Evolutionary conservation across 2,329 filamentous ascomycete species (phyloP), one percentile per base, ranked within the genome.

Genomic region (Alternaria consortialis): DNA sequence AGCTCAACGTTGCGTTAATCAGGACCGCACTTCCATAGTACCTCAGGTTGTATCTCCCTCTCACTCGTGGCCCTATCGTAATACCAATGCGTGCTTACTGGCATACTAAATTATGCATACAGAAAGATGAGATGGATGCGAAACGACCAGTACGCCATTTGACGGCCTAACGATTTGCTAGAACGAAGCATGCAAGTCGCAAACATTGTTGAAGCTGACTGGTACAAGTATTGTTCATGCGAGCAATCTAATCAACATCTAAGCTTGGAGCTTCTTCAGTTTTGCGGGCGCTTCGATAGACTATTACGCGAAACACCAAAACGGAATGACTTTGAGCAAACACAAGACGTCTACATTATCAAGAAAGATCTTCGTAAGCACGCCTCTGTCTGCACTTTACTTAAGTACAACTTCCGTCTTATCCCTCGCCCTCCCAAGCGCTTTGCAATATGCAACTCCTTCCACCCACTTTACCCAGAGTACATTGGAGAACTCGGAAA

Each of bases 401-500:
- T 15, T 29, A 23, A 43, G 39, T 25, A 39, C 46, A 32, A 31
- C 20, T 32, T 42, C 52, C 17, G 31, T 32, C 13, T 27, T 20
- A 27, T 46, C 52, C 52, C 44, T 32, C 9, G 51, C 51, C n/a
- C 65, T 56, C 13, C 68, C 69, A 44, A 68, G 37, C 7, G 63
- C 68, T 43, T 65, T 68, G 13, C 70, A 46, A 60, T 70, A 67
- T 12, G 61, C 69, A 8, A 70, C 39, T 3, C 60, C 60, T n/a
- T 61, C 60, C 5, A 44, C 43, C 65, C 68, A 63, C 34, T 66
- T 62, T 34, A 71, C 56, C 68, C 70, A 72, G 1, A 73, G 44
- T 2, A 72, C 68, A 55, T 70, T 71, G 32, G 61, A 58, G 54
- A 67, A 68, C 37, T 65, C 55, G 36, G 69, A 70, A 6, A 56